These are phyloP conservation scores for Mycosarcoma maydis DNA, from an alignment of 1,284 basidiomycete species.

Conservation along the genomic window DNA sequence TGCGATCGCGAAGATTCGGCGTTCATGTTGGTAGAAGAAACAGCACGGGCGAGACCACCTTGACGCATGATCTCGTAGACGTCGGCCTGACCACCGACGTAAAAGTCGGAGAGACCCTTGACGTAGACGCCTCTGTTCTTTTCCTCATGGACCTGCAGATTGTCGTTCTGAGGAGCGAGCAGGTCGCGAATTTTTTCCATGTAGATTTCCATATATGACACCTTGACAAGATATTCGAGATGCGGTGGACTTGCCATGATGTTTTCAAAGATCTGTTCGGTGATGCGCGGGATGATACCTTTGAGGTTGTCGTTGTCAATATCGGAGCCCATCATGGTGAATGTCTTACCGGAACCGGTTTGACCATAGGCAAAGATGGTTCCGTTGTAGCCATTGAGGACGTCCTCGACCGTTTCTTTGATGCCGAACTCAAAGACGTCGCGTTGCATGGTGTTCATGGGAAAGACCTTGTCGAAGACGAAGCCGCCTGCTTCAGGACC, in stretches of 20 bases:
- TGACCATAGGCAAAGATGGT: conserved; percentile 92
- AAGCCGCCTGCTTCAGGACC: conserved; percentile 80
- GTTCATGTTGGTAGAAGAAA: conserved; percentile 99
- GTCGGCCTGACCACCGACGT: conserved; percentile 80
- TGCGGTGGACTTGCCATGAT: conserved; percentile 94
- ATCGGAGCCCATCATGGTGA: conserved; percentile 77
- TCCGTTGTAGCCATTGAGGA: conserved; percentile 98
- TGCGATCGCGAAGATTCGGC: conserved; percentile 98
- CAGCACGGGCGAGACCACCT: conserved; percentile 87
- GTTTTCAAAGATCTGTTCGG: conserved; percentile 97
- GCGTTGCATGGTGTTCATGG: conserved; percentile 87
- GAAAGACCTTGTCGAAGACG: conserved; percentile 96
- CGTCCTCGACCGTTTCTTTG: conserved; percentile 81
- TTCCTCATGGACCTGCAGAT: conserved; percentile 97
- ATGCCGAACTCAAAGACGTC: conserved; percentile 99
- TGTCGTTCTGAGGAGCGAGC: conserved; percentile 96
- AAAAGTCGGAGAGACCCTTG: conserved; percentile 96
- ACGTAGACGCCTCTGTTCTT: conserved; percentile 98
- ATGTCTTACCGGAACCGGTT: conserved; percentile 77
- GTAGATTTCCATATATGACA: conserved; percentile 99
- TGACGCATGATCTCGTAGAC: conserved; percentile 99
- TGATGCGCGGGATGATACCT: conserved; percentile 97
- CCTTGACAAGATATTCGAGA: conserved; percentile 98
- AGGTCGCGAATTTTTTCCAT: conserved; percentile 95
- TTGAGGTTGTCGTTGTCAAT: conserved; percentile 82